These are phyloP conservation scores for Xylaria venustula DNA, from an alignment of 495 filamentous ascomycete genomes.

Conservation along the genomic window DNA sequence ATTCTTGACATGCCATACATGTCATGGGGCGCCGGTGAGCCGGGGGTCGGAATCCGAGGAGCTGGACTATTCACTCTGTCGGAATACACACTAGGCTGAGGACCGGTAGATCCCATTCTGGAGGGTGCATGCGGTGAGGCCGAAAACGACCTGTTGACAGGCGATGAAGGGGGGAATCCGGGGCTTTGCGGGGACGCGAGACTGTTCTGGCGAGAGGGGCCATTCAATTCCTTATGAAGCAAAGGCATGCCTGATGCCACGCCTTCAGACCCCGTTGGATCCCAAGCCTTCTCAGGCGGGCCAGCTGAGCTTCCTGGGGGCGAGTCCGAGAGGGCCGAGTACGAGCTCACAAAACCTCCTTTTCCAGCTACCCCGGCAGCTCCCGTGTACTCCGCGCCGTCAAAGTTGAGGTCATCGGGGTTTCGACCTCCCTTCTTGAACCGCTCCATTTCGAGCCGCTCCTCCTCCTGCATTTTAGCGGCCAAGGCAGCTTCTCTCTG, in stretches of 20 bases:
- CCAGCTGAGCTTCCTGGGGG: slow-evolving; percentile 31
- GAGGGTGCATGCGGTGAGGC: slow-evolving; percentile 24
- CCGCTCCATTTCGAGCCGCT: slow-evolving; percentile 63
- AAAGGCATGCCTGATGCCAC: slow-evolving; percentile 25
- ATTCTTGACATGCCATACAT: slow-evolving; percentile 19
- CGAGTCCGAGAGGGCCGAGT: slow-evolving; percentile 36
- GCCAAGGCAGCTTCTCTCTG: slow-evolving; percentile 59
- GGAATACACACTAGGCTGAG: slow-evolving; percentile 21
- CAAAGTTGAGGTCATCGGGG: slow-evolving; percentile 41
- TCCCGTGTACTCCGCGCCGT: slow-evolving; percentile 42
- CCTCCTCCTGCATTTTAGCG: slow-evolving; percentile 53
- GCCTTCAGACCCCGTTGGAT: slow-evolving; percentile 24
- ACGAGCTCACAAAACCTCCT: slow-evolving; percentile 30
- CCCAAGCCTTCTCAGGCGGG: slow-evolving; percentile 26
- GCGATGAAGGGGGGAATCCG: slow-evolving; percentile 21
- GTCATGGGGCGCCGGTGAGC: slow-evolving; percentile 8
- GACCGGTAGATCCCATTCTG: slow-evolving; percentile 28
- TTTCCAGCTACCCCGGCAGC: slow-evolving; percentile 24
- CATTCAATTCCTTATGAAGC: slow-evolving; percentile 1
- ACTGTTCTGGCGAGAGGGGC: slow-evolving; percentile 19
- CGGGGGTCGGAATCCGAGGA: neutral
- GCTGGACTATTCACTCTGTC: slow-evolving; percentile 23
- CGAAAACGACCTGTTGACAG: slow-evolving; percentile 33
- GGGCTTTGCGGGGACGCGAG: slow-evolving; percentile 23
- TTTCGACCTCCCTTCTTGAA: slow-evolving; percentile 46